Percentiles rank a stretch among this genome's conserved stretches.
Conservation (phyloP, 2,329 filamentous ascomycete species). For the Aspergillus unguis region DNA sequence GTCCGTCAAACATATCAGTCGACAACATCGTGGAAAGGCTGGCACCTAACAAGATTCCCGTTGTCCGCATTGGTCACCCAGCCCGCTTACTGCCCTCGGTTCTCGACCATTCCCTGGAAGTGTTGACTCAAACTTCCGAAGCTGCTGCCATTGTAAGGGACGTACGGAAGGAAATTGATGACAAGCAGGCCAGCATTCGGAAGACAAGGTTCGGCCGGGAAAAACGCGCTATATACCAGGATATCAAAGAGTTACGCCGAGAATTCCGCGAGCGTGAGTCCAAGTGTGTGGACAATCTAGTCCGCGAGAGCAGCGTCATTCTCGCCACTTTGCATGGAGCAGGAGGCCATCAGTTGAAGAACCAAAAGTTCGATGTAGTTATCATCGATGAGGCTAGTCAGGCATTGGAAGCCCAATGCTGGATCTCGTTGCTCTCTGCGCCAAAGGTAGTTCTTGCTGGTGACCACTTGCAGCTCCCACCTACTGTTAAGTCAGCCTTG, state of each 20-base stretch:
- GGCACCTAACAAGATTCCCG: slow-evolving; percentile 76
- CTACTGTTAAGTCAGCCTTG: slow-evolving; percentile 79
- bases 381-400: slow-evolving; percentile 96
- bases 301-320: slow-evolving; percentile 78
- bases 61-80: slow-evolving; percentile 88
- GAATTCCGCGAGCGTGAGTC: slow-evolving; percentile 85
- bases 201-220: slow-evolving; percentile 82
- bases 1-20: slow-evolving; percentile 93
- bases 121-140: slow-evolving; percentile 85
- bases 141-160: slow-evolving; percentile 86
- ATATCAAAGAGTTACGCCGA: slow-evolving; percentile 79
- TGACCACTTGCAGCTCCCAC: slow-evolving; percentile 89
- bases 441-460: slow-evolving; percentile 87
- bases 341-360: slow-evolving; percentile 75
- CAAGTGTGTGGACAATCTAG: slow-evolving; percentile 72
- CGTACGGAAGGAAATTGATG: slow-evolving; percentile 87
- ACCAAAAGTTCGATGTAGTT: slow-evolving; percentile 84
- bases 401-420: slow-evolving; percentile 93
- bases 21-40: slow-evolving; percentile 97
- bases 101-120: slow-evolving; percentile 82
- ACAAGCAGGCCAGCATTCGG: slow-evolving; percentile 80
- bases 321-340: slow-evolving; percentile 90
- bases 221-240: slow-evolving; percentile 74
- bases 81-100: slow-evolving; percentile 86
- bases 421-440: slow-evolving; percentile 78